Conservation (phyloP, 2,329 filamentous ascomycete genomes). For the Diaporthe destruens region DNA sequence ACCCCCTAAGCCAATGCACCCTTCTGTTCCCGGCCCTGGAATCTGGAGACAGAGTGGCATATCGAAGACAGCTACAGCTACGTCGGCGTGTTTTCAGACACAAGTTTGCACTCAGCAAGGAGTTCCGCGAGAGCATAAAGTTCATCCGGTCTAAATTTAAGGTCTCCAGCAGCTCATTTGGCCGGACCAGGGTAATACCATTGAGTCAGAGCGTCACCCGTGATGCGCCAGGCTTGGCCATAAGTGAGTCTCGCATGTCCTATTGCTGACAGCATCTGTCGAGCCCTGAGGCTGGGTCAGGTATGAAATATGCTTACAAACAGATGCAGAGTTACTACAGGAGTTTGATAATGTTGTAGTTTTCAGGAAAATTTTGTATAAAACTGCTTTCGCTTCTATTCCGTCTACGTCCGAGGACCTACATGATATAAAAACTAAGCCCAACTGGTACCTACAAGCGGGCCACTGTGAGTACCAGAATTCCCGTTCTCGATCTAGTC, state of each 20-base stretch:
- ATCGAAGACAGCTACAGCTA: no score
- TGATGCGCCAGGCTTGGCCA: conserved; percentile 14
- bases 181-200: not conserved
- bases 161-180: not conserved
- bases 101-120: not conserved
- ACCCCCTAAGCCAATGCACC: not conserved
- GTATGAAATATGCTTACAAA: not conserved
- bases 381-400: no score
- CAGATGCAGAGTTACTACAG: not conserved
- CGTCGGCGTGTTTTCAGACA: not conserved
- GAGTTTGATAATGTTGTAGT: not conserved
- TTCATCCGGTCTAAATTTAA: conserved; percentile 1
- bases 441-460: no score
- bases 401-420: no score
- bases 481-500: no score
- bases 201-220: not conserved
- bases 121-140: not conserved
- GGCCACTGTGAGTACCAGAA: not conserved
- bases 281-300: not conserved
- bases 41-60: not conserved
- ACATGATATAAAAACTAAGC: no score
- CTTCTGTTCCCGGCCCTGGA: not conserved
- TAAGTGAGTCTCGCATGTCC: conserved; percentile 1
- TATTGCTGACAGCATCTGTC: not conserved
- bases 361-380: conserved; percentile 2